These are phyloP conservation scores for Teunomyces pallodes DNA, from an alignment of 805 yeast genomes.

Conservation along the genomic window DNA sequence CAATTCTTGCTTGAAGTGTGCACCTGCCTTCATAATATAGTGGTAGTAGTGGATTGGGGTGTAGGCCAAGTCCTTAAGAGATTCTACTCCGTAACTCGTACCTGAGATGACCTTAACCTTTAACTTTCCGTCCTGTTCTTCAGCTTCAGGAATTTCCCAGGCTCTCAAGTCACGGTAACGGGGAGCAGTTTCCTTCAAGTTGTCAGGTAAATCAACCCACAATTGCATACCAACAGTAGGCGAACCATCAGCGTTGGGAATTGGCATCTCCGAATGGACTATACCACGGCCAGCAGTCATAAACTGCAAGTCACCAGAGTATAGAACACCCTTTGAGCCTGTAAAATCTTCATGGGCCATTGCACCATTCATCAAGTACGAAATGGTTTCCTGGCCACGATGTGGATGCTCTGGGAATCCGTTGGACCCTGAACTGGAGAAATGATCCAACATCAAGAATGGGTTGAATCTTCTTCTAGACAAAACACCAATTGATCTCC, in stretches of 20 bases:
- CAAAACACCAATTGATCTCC: conserved; percentile 74
- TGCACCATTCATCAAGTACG: conserved; percentile 61
- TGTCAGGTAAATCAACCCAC: conserved; percentile 81
- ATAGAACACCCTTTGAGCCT: conserved; percentile 73
- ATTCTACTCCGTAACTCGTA: conserved; percentile 68
- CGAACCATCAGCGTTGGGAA: conserved; percentile 45
- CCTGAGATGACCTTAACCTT: conserved; percentile 76
- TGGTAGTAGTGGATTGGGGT: conserved; percentile 78
- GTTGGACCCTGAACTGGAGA: conserved; percentile 57
- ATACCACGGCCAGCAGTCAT: conserved; percentile 93
- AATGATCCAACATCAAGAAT: conserved; percentile 79
- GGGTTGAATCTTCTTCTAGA: conserved; percentile 75
- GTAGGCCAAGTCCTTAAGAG: conserved; percentile 71
- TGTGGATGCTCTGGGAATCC: conserved; percentile 88
- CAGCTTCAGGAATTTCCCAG: conserved; percentile 67
- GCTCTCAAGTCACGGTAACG: conserved; percentile 74
- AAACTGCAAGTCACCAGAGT: conserved; percentile 84
- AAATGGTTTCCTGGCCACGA: conserved; percentile 79
- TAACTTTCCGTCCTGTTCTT: conserved; percentile 60
- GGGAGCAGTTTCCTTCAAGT: conserved; percentile 62
- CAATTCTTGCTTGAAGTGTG: conserved; percentile 57
- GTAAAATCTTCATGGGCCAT: conserved; percentile 86
- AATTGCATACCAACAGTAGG: conserved; percentile 68
- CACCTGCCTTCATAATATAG: conserved; percentile 63
- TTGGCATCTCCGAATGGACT: conserved; percentile 86